These are phyloP conservation scores for Vararia minispora DNA, from an alignment of 768 basidiomycete species.

Conservation along the genomic window DNA sequence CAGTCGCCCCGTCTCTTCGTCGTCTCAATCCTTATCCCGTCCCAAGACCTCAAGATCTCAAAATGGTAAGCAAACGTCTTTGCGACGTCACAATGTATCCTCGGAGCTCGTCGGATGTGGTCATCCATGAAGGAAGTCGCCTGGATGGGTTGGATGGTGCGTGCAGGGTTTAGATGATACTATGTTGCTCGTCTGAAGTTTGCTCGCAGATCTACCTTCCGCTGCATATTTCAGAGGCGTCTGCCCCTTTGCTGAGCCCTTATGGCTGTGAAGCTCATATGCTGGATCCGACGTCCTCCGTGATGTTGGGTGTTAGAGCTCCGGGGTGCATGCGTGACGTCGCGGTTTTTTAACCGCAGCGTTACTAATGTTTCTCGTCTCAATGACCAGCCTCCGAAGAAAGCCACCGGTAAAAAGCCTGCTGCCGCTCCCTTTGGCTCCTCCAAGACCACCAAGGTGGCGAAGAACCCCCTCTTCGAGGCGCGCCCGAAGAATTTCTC, in stretches of 20 bases:
- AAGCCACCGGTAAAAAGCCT: conserved; percentile 73
- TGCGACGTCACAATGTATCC: conserved; percentile 1
- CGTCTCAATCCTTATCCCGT: not conserved
- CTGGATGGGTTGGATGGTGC: conserved; percentile 19
- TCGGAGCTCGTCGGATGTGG: not conserved
- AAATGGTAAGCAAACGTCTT: conserved; percentile 4
- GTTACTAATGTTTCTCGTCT: conserved; percentile 52
- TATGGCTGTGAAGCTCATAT: conserved; percentile 28
- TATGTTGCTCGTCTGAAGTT: not conserved
- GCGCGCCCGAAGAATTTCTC: conserved; percentile 85
- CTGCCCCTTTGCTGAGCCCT: conserved; percentile 25
- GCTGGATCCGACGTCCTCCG: conserved; percentile 29
- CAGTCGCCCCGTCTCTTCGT: no score
- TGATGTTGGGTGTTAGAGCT: conserved; percentile 32
- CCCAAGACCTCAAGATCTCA: not conserved
- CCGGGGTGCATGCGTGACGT: conserved; percentile 30
- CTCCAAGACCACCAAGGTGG: conserved; percentile 58
- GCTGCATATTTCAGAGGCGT: conserved; percentile 2
- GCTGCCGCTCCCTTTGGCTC: conserved; percentile 77
- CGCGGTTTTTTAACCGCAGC: conserved; percentile 18
- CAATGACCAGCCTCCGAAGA: conserved; percentile 82
- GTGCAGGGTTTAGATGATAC: conserved; percentile 14
- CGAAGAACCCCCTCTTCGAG: conserved; percentile 97
- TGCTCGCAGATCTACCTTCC: not conserved
- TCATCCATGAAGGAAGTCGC: not conserved